Evolutionary conservation across 495 filamentous ascomycete genomes (phyloP).

Genomic region (Penicillium roqueforti): DNA sequence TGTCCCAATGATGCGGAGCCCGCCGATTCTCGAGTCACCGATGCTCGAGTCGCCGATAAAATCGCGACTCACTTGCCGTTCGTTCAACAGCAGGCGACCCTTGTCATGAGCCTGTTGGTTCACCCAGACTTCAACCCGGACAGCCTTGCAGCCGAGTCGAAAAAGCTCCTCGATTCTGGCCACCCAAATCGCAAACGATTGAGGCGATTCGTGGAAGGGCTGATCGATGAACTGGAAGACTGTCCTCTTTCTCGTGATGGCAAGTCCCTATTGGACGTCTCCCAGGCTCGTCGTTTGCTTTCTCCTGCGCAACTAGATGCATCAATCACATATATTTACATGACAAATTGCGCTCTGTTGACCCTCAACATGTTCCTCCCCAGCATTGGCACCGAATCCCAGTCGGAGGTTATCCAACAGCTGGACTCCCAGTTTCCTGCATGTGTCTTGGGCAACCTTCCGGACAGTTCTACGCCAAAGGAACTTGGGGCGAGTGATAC

Average conservation of each 20-base stretch:
- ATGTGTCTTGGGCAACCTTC: constrained; percentile 30
- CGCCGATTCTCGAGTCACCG: background rate
- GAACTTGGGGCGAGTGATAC: constrained; percentile 27
- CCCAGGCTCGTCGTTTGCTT: constrained; percentile 16
- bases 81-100: constrained; percentile 21
- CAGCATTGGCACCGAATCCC: constrained; percentile 11
- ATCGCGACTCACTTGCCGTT: constrained; percentile 29
- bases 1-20: constrained; percentile 14
- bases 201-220: constrained; percentile 14
- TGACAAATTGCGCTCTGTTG: constrained; percentile 40
- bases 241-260: constrained; percentile 16
- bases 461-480: background rate
- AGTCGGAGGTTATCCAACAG: constrained; percentile 21
- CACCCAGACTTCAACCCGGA: constrained; percentile 1
- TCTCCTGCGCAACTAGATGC: constrained; percentile 20
- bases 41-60: constrained; percentile 12
- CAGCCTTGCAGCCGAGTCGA: constrained; percentile 1
- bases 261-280: constrained; percentile 30
- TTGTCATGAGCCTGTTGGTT: constrained; percentile 8
- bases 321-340: constrained; percentile 28
- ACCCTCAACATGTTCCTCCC: constrained; percentile 31
- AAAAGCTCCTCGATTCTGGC: background rate
- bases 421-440: constrained; percentile 33
- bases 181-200: constrained; percentile 13
- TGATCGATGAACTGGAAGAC: constrained; percentile 21